phyloP scores from a whole-genome alignment of 225 moss, liverwort and hornwort genomes.

The Anthoceros angustus region DNA sequence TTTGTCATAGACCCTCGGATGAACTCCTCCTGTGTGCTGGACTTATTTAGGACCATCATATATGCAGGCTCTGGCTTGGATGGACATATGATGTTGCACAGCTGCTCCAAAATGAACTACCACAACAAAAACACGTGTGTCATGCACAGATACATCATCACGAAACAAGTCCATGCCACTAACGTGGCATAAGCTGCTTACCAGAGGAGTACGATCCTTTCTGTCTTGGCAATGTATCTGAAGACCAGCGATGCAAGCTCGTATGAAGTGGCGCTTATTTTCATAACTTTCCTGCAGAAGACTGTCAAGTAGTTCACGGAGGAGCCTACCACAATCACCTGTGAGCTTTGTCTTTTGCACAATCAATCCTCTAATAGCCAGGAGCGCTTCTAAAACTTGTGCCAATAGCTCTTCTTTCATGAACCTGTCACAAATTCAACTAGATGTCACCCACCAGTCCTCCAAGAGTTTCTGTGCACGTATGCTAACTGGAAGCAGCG shows the following conservation, averaged over 20 bases:
- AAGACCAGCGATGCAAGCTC: conserved; percentile 78
- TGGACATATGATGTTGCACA: conserved; percentile 95
- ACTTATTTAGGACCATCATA: conserved; percentile 97
- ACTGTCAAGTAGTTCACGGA: conserved; percentile 79
- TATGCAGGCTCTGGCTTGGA: conserved; percentile 96
- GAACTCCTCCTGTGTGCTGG: conserved; percentile 96
- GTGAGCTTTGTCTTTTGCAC: conserved; percentile 99
- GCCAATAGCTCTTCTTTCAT: conserved; percentile 97
- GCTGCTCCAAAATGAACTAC: conserved; percentile 98
- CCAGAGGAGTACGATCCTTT: conserved; percentile 82
- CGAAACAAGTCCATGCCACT: background rate
- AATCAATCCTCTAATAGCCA: conserved; percentile 76
- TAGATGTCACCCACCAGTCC: background rate
- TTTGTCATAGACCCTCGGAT: conserved; percentile 99
- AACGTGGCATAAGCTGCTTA: conserved; percentile 10
- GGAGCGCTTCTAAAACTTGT: conserved; percentile 74
- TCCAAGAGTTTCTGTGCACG: background rate
- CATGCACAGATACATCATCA: conserved; percentile 4
- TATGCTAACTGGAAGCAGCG: background rate
- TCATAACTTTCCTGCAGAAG: conserved; percentile 96
- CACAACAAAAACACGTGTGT: conserved; percentile 11
- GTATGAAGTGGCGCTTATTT: conserved; percentile 90
- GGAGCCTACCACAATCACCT: conserved; percentile 81
- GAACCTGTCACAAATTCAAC: conserved; percentile 35
- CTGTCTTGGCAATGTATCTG: conserved; percentile 53